A percentile compares a stretch with the other conserved stretches of the same genome.
These are phyloP conservation scores for Alternaria angustiovoidea DNA, from an alignment of 2,329 filamentous ascomycete species.

Conservation along the genomic window DNA sequence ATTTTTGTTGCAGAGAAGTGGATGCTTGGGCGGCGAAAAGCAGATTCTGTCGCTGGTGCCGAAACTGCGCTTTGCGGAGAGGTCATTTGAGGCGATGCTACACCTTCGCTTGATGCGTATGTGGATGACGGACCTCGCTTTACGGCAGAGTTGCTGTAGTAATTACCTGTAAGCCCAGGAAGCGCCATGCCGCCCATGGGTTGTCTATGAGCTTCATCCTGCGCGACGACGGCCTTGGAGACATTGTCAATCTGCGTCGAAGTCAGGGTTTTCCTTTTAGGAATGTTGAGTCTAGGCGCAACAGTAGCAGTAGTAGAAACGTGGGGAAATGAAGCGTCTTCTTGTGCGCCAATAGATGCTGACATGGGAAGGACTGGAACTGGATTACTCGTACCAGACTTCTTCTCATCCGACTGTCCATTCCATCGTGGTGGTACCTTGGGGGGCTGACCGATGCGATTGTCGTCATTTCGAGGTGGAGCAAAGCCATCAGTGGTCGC, in stretches of 20 bases:
- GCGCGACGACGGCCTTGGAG: constrained; percentile 34
- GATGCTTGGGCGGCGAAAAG: constrained; percentile 43
- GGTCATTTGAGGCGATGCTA: constrained; percentile 21
- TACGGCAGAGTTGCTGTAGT: constrained; percentile 11
- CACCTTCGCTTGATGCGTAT: constrained; percentile 24
- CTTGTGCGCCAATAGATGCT: constrained; percentile 23
- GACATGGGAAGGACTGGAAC: constrained; percentile 26
- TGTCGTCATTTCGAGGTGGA: constrained; percentile 32
- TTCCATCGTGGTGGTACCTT: constrained; percentile 28
- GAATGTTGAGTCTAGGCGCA: constrained; percentile 50
- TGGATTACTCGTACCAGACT: constrained; percentile 48
- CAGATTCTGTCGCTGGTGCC: constrained; percentile 23
- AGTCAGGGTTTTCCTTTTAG: constrained; percentile 57
- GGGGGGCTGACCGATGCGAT: constrained; percentile 14
- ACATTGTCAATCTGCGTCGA: constrained; percentile 53
- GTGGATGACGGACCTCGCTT: constrained; percentile 12
- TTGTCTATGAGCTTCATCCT: constrained; percentile 24
- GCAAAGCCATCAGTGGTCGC: constrained; percentile 53
- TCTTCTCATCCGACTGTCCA: constrained; percentile 44
- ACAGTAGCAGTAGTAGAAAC: constrained; percentile 29
- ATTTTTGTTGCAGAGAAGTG: constrained; percentile 36
- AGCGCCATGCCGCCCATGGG: constrained; percentile 29
- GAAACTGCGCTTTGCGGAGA: constrained; percentile 29
- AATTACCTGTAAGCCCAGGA: constrained; percentile 26
- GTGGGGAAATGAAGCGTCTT: constrained; percentile 15